Evolutionary conservation across 345 rosid species (phyloP), one percentile per base, ranked within the genome.

Genomic region (Corchorus capsularis): DNA sequence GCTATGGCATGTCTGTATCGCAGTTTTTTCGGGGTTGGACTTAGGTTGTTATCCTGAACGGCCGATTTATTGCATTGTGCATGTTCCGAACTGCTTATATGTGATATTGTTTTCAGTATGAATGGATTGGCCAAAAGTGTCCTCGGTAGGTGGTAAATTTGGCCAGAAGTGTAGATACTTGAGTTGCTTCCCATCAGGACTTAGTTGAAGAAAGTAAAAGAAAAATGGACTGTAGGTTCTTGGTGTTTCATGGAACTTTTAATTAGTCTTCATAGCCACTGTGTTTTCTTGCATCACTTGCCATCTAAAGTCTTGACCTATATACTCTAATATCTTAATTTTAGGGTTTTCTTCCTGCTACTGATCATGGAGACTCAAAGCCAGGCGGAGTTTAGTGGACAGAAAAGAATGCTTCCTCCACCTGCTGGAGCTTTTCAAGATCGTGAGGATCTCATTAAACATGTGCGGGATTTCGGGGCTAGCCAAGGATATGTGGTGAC

Each of bases 401-500:
- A 62, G 71, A n/a, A 45, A 43, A 74, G 71, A 72, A 85, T 85
- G 88, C 78, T 83, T 79, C 83, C 88, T 79, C 88, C 86, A 22
- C 73, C 82, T 9, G 61, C 86, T 20, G 82, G 80, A 59, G 64
- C 71, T 34, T 85, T 85, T 72, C 69, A 83, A 63, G 83, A 83
- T 74, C 84, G 88, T 50, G 88, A 81, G 67, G 85, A 81, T 14
- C 83, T 85, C 45, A 79, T 85, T 47, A 74, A 77, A 65, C 82
- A 85, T 69, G 88, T 77, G 59, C 80, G 88, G 55, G 85, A 83
- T 46, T 81, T 77, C 69, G 86, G 88, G 27, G 84, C 86, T 55
- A 73, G 54, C 60, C 85, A 85, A 77, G 88, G 88, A 50, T 85
- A 85, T 74, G 86, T 85, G 20, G 88, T 83, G 41, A 85, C 88